Evolutionary conservation across 768 basidiomycete species (phyloP).

Genomic region (Rhizopogon rudus): DNA sequence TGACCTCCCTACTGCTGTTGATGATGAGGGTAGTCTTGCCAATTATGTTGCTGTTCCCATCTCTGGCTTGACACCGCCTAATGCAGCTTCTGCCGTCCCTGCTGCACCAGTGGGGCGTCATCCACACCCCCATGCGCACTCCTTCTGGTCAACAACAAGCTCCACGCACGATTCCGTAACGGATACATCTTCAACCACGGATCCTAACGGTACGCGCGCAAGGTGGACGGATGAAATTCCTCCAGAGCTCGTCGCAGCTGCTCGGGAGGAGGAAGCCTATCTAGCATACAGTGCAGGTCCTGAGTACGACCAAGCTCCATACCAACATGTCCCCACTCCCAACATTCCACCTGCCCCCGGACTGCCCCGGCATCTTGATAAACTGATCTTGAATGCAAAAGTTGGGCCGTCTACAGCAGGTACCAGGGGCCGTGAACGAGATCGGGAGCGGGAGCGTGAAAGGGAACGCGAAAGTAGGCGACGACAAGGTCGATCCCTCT

Average conservation of each 20-base stretch:
- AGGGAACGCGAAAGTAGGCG: constrained; percentile 26
- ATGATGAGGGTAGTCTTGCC: constrained; percentile 90
- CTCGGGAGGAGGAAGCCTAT: constrained; percentile 78
- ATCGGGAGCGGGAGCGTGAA: constrained; percentile 28
- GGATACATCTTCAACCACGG: constrained; percentile 20
- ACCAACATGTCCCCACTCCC: constrained; percentile 50
- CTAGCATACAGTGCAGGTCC: constrained; percentile 35
- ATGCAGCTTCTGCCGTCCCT: constrained; percentile 30
- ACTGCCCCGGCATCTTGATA: constrained; percentile 88
- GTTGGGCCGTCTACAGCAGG: constrained; percentile 27
- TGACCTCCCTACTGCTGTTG: constrained; percentile 83
- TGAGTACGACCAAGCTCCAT: constrained; percentile 35
- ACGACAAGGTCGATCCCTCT: constrained; percentile 26
- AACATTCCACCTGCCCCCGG: constrained; percentile 84
- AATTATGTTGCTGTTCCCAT: constrained; percentile 74
- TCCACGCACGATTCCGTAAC: constrained; percentile 27
- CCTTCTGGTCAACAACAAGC: constrained; percentile 40
- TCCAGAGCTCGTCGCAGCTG: constrained; percentile 69
- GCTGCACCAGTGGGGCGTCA: constrained; percentile 23
- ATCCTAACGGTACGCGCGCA: constrained; percentile 25
- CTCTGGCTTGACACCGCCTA: constrained; percentile 28
- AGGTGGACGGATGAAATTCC: constrained; percentile 83
- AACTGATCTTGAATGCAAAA: constrained; percentile 77
- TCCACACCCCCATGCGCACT: constrained; percentile 26
- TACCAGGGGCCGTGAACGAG: constrained; percentile 28